Evolutionary conservation across 345 rosid genomes (phyloP).

Genomic region (Viola odorata): DNA sequence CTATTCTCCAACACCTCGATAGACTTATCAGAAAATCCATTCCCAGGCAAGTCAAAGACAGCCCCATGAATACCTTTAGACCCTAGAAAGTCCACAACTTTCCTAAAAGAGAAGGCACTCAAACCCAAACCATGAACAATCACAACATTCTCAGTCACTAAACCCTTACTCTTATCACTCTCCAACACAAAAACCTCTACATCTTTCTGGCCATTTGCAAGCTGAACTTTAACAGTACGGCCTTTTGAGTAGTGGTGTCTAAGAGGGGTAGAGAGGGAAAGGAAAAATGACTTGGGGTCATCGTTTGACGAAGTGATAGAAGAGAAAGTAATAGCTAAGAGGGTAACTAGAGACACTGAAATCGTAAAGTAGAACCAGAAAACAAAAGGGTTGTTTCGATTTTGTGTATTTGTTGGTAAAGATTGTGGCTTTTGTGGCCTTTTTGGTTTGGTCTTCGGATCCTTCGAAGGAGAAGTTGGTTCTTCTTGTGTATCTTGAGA

Average conservation of each 20-base stretch:
- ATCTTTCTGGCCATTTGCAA: conserved; percentile 35
- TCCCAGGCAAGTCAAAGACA: conserved; percentile 92
- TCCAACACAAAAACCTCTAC: conserved; percentile 61
- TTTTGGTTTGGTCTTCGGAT: conserved; percentile 18
- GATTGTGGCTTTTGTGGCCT: conserved; percentile 1
- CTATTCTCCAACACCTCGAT: conserved; percentile 49
- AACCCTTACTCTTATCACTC: conserved; percentile 24
- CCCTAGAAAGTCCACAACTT: conserved; percentile 39
- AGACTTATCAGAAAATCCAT: conserved; percentile 84
- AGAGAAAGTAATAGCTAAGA: conserved; percentile 39
- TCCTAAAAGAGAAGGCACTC: conserved; percentile 66
- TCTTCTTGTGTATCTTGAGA: conserved; percentile 12
- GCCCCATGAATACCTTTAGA: conserved; percentile 57
- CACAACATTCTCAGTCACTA: conserved; percentile 45
- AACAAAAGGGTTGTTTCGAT: conserved; percentile 37
- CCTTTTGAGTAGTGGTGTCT: conserved; percentile 84
- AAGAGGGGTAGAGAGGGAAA: conserved; percentile 57
- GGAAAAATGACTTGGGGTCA: conserved; percentile 79
- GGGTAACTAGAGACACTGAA: conserved; percentile 46
- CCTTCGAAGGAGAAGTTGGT: conserved; percentile 20
- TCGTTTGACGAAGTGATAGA: conserved; percentile 29
- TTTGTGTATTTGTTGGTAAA: conserved; percentile 1
- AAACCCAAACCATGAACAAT: conserved; percentile 76
- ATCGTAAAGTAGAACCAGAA: conserved; percentile 81
- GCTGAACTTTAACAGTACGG: conserved; percentile 64